Evolutionary conservation across 345 rosid genomes (phyloP).

Genomic region (Firmiana major): DNA sequence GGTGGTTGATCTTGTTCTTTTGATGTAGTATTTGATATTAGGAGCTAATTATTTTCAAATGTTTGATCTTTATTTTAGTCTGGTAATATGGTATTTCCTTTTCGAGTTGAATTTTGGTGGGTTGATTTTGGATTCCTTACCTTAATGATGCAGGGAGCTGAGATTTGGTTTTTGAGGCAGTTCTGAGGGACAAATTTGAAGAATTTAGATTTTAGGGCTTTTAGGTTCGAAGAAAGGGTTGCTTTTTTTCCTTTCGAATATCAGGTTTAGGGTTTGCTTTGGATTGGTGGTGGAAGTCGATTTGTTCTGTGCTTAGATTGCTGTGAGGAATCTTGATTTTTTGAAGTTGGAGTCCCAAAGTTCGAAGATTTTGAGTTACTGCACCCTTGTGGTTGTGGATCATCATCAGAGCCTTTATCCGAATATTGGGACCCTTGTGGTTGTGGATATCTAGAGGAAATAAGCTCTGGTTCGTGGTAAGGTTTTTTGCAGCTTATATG

Average conservation of each 20-base stretch:
- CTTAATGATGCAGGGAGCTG: conserved; percentile 8
- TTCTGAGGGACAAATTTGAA: conserved; percentile 1
- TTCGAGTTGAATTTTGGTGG: background rate
- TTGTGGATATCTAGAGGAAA: background rate
- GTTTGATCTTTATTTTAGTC: background rate
- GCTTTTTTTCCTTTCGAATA: conserved; percentile 7
- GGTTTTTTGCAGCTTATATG: conserved; percentile 3
- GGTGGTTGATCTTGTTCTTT: background rate
- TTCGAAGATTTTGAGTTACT: conserved; percentile 6
- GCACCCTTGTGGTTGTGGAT: no score
- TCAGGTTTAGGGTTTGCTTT: conserved; percentile 15
- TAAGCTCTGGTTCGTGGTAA: background rate
- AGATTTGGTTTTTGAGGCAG: conserved; percentile 4
- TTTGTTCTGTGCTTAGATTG: background rate
- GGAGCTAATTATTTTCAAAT: background rate
- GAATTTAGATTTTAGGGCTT: conserved; percentile 3
- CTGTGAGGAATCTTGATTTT: background rate
- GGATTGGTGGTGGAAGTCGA: conserved; percentile 6
- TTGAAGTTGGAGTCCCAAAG: conserved; percentile 9
- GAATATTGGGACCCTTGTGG: no score
- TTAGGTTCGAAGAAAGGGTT: conserved; percentile 4
- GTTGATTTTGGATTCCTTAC: conserved; percentile 11
- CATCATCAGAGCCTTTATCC: no score
- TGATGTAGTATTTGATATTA: background rate
- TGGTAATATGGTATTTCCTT: background rate